Percentiles rank a stretch among this genome's conserved stretches.
Conservation (phyloP, 371 early-diverging fungal genomes). For the Apophysomyces trapeziformis region DNA sequence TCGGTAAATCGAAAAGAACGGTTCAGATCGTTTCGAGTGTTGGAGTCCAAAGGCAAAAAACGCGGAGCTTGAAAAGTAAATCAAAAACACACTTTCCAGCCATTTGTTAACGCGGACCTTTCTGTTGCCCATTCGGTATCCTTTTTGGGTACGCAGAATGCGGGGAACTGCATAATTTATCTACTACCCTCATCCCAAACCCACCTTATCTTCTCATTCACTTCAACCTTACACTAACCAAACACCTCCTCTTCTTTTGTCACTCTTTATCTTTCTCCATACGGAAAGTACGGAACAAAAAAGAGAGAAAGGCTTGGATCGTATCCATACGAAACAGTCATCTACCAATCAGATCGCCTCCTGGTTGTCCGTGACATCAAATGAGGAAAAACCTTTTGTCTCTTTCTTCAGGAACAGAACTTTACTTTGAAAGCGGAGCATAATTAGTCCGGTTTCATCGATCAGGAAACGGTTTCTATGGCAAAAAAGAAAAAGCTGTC, state of each 20-base stretch:
- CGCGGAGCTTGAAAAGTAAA: conserved; percentile 8
- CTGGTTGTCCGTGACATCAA: no score
- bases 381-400: not conserved
- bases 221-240: no score
- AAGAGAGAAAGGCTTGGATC: no score
- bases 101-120: conserved; percentile 8
- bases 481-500: no score
- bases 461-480: not conserved
- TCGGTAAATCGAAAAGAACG: conserved; percentile 12
- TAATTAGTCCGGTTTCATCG: not conserved
- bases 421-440: not conserved
- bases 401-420: conserved; percentile 1
- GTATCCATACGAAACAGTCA: no score
- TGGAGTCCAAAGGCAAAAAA: conserved; percentile 1
- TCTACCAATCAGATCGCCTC: no score
- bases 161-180: not conserved
- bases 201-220: no score
- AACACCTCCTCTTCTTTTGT: no score
- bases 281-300: no score
- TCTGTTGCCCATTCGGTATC: not conserved
- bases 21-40: conserved; percentile 6
- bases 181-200: not conserved
- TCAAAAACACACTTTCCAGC: not conserved
- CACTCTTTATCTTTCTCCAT: no score
- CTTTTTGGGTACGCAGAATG: not conserved